phyloP scores from a whole-genome alignment of 2,329 filamentous ascomycete species.

The Fusarium albosuccineum region DNA sequence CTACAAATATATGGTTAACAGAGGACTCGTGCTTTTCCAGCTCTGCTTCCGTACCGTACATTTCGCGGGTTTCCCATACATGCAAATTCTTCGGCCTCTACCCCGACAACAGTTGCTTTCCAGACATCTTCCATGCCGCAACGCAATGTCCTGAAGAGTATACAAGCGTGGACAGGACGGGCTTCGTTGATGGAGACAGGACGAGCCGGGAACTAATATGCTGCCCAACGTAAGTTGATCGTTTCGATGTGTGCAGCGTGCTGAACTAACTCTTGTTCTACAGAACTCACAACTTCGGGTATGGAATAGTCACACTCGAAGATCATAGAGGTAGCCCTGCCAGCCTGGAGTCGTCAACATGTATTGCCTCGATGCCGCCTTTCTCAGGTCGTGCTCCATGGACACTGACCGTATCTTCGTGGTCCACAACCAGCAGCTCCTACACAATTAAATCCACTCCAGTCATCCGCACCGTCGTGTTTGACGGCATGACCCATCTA shows the following conservation, averaged over 20 bases:
- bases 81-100: background rate
- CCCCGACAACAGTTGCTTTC: background rate
- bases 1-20: slow-evolving; percentile 2
- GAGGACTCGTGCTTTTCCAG: background rate
- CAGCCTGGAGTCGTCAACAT: background rate
- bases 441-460: background rate
- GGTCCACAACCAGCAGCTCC: background rate
- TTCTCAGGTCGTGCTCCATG: background rate
- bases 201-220: background rate
- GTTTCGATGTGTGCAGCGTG: too few relatives aligned
- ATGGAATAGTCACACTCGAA: background rate
- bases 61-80: background rate
- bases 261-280: background rate
- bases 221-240: background rate
- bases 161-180: background rate
- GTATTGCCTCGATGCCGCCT: background rate
- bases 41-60: background rate
- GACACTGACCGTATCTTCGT: background rate
- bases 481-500: background rate
- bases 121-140: background rate
- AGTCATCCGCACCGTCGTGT: background rate
- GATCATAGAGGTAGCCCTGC: background rate
- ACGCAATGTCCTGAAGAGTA: slow-evolving; percentile 2
- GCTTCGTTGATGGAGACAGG: rapidly evolving
- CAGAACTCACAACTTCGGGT: background rate